Evolutionary conservation across 495 filamentous ascomycete genomes (phyloP), one percentile per base, ranked within the genome.

Genomic region (Trichoderma parareesei): DNA sequence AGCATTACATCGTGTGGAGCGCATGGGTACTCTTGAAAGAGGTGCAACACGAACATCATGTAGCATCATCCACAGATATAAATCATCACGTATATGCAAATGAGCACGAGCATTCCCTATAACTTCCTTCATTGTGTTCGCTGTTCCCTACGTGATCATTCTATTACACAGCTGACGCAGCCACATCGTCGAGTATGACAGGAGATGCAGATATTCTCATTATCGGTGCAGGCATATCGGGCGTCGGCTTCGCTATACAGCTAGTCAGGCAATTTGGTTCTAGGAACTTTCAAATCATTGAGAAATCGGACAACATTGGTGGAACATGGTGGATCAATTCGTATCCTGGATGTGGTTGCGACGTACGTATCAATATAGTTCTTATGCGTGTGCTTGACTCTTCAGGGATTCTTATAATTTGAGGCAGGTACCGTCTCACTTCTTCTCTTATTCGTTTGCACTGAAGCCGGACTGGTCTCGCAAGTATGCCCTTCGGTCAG

Each of bases 251-350:
- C 5, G 53, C 53, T 27, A 6, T 57, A 5, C 53, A 57, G 33
- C 27, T 57, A 37, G 8, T 57, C 9, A 10, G 20, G 14, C 53
- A 57, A 38, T 57, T 57, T 16, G 53, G 53, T 27, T 35, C 53
- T 5, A 57, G 53, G 11, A 57, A 37, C 27, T 57, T 57, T 57
- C 16, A 13, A 37, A 3, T 57, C 3, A 57, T 57, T 57, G 53
- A 57, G 11, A 57, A 57, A 37, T 57, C 53, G 3, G 53, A 57
- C 37, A 57, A 57, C 37, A 11, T 57, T 37, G 53, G 53, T 11
- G 53, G 53, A 35, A 57, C 53, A 37, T 57, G 53, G 53, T 57
- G 53, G 53, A 10, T 57, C 13, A 57, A 57, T 14, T 57, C 53
- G 53, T 57, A 57, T 33, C 20, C 53, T 2, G 53, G 53, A 20